Conservation (phyloP, 163 green algal genomes). For the Picocystis sp. region DNA sequence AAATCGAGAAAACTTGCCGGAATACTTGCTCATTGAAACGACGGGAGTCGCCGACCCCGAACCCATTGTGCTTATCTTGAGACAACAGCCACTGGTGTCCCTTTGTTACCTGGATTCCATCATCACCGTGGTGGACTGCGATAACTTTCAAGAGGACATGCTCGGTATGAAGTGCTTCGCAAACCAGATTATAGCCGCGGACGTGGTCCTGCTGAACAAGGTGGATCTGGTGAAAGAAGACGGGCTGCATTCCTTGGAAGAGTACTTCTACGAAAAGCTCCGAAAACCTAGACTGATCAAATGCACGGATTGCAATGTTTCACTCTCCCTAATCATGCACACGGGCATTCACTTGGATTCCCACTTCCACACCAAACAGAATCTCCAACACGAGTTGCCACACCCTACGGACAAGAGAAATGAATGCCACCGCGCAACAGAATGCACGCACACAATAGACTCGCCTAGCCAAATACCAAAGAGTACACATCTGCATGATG, state of each 20-base stretch:
- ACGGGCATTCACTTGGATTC: too few species aligned
- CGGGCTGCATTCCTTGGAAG: conserved; percentile 20
- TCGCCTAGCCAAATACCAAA: too few species aligned
- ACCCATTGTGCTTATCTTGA: conserved; percentile 20
- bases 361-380: too few species aligned
- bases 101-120: conserved; percentile 27
- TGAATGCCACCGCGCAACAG: too few species aligned
- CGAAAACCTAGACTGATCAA: too few species aligned
- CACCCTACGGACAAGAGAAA: too few species aligned
- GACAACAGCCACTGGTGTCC: neutral
- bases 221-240: conserved; percentile 26
- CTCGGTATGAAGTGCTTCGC: neutral
- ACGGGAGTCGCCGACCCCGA: conserved; percentile 30
- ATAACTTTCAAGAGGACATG: conserved; percentile 14
- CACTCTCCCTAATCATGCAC: too few species aligned
- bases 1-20: conserved; percentile 7
- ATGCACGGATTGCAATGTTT: too few species aligned
- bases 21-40: conserved; percentile 34
- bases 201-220: conserved; percentile 39
- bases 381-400: too few species aligned
- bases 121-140: conserved; percentile 31
- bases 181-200: conserved; percentile 19
- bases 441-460: too few species aligned
- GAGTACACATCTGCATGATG: too few species aligned
- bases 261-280: conserved; percentile 10